A percentile compares a stretch with the other conserved stretches of the same genome.
These are phyloP conservation scores for Chalaropsis ovoidea DNA, from an alignment of 2,329 filamentous ascomycete species.

Conservation along the genomic window DNA sequence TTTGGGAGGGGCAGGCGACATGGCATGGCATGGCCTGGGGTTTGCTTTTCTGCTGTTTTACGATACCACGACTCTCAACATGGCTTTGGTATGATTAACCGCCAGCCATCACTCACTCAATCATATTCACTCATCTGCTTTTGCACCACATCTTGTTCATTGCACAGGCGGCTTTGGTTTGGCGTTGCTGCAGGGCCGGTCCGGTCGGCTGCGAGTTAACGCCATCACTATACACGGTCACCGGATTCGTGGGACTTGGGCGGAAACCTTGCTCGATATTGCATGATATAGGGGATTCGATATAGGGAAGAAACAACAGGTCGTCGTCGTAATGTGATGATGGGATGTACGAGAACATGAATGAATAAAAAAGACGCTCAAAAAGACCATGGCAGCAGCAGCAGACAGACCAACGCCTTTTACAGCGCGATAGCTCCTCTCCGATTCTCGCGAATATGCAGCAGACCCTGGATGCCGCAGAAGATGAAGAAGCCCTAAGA, in stretches of 20 bases:
- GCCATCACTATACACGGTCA: background rate
- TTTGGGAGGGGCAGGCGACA: background rate
- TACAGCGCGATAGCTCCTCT: constrained; percentile 72
- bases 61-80: constrained; percentile 20
- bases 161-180: too few relatives aligned
- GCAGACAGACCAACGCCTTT: constrained; percentile 26
- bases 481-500: constrained; percentile 76
- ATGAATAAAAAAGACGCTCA: constrained; percentile 7
- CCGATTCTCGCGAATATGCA: constrained; percentile 68
- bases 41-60: constrained; percentile 17
- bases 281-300: constrained; percentile 6
- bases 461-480: constrained; percentile 77
- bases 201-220: too few relatives aligned
- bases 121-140: background rate
- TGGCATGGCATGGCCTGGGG: background rate
- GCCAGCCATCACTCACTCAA: background rate
- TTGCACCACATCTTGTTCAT: background rate
- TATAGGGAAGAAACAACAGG: background rate
- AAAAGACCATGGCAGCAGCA: constrained; percentile 5
- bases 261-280: background rate
- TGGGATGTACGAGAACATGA: background rate
- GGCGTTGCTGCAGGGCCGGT: too few relatives aligned
- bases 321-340: background rate
- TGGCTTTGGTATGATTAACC: background rate
- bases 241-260: background rate